Percentiles rank a stretch among this genome's conserved stretches.
These are phyloP conservation scores for Geotrichum candidum DNA, from an alignment of 1,139 yeast species.

Conservation along the genomic window DNA sequence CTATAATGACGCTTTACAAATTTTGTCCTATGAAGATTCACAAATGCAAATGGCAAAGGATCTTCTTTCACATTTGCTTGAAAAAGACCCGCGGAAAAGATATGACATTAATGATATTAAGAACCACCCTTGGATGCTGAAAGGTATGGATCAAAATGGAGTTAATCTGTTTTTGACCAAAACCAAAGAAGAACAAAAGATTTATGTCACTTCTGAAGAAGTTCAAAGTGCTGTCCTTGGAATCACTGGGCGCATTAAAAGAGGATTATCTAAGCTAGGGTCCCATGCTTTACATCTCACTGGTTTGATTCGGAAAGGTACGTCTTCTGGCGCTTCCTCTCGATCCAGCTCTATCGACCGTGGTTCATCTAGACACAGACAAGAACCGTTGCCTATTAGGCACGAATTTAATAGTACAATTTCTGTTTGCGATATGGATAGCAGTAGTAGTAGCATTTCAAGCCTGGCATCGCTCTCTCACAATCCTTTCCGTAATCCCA, in stretches of 20 bases:
- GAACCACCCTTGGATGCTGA: slow-evolving; percentile 67
- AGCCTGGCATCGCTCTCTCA: slow-evolving; percentile 3
- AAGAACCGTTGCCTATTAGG: background rate
- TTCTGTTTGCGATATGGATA: background rate
- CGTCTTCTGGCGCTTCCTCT: slow-evolving; percentile 17
- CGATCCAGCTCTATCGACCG: slow-evolving; percentile 11
- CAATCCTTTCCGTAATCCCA: background rate
- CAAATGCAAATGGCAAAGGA: slow-evolving; percentile 35
- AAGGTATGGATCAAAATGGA: slow-evolving; percentile 50
- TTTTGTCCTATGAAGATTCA: background rate
- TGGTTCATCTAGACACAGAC: slow-evolving; percentile 8
- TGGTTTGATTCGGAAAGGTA: slow-evolving; percentile 28
- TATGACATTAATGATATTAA: slow-evolving; percentile 71
- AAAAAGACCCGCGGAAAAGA: slow-evolving; percentile 65
- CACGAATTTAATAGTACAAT: slow-evolving; percentile 6
- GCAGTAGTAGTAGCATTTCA: slow-evolving; percentile 9
- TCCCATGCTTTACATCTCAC: slow-evolving; percentile 44
- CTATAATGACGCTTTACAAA: background rate
- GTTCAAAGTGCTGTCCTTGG: slow-evolving; percentile 75
- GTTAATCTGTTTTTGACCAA: slow-evolving; percentile 32
- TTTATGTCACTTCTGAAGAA: slow-evolving; percentile 62
- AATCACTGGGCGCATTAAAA: slow-evolving; percentile 54
- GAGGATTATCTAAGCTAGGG: slow-evolving; percentile 42
- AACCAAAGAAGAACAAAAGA: slow-evolving; percentile 36
- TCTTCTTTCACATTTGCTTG: slow-evolving; percentile 55